These are phyloP conservation scores for Arthromyces matolae DNA, from an alignment of 768 basidiomycete species.

Conservation along the genomic window DNA sequence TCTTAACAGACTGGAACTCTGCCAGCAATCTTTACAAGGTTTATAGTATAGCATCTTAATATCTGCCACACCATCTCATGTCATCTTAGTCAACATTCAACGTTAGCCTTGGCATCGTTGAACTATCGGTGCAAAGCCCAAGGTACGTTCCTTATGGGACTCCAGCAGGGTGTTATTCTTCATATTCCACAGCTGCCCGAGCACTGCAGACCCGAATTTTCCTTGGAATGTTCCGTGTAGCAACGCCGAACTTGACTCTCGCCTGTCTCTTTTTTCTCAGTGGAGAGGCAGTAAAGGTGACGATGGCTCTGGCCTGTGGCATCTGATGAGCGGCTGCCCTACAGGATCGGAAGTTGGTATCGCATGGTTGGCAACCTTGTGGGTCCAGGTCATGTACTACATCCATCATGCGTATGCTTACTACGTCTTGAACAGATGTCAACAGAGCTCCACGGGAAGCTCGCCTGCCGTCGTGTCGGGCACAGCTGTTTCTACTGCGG, in stretches of 20 bases:
- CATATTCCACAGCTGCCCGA: slow-evolving; percentile 52
- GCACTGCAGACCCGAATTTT: slow-evolving; percentile 40
- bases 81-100: slow-evolving; percentile 65
- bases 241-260: slow-evolving; percentile 53
- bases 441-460: slow-evolving; percentile 45
- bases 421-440: slow-evolving; percentile 43
- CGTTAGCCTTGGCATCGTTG: slow-evolving; percentile 78
- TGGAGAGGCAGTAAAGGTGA: slow-evolving; percentile 74
- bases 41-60: background rate
- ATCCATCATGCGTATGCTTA: background rate
- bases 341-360: slow-evolving; percentile 83
- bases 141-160: slow-evolving; percentile 31
- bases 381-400: slow-evolving; percentile 22
- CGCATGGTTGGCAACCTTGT: slow-evolving; percentile 83
- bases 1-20: slow-evolving; percentile 78
- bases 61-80: background rate
- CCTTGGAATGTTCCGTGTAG: slow-evolving; percentile 81
- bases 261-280: slow-evolving; percentile 74
- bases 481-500: slow-evolving; percentile 76
- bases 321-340: slow-evolving; percentile 81
- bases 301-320: slow-evolving; percentile 84
- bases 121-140: slow-evolving; percentile 66
- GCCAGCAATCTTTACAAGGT: slow-evolving; percentile 72
- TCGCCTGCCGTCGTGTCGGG: slow-evolving; percentile 62
- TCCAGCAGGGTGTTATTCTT: background rate